Conservation (phyloP, 2,329 filamentous ascomycete species). For the Metarhizium guizhouense region DNA sequence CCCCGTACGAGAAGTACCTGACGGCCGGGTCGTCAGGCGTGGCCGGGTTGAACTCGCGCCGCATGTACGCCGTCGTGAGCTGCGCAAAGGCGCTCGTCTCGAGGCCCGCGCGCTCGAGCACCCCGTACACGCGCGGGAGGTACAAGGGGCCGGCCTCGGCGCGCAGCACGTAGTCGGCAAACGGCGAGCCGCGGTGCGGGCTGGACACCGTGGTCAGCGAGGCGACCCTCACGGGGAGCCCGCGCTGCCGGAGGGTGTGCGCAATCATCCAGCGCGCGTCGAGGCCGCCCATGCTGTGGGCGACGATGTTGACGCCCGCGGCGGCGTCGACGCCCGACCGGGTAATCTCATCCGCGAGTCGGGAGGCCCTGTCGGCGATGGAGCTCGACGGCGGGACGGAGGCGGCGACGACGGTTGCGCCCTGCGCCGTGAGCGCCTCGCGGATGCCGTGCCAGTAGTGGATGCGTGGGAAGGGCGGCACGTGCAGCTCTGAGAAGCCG, state of each 20-base stretch:
- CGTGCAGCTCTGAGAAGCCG: slow-evolving; percentile 50
- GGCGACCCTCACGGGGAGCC: slow-evolving; percentile 29
- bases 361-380: slow-evolving; percentile 51
- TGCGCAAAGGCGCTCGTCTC: slow-evolving; percentile 53
- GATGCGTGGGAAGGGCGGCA: slow-evolving; percentile 44
- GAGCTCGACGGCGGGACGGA: slow-evolving; percentile 51
- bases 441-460: slow-evolving; percentile 59
- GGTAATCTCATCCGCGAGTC: slow-evolving; percentile 44
- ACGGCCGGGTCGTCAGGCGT: slow-evolving; percentile 44
- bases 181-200: slow-evolving; percentile 45
- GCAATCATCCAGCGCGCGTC: slow-evolving; percentile 59
- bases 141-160: slow-evolving; percentile 29
- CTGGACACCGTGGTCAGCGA: slow-evolving; percentile 47
- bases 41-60: slow-evolving; percentile 46
- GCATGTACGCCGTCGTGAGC: slow-evolving; percentile 51
- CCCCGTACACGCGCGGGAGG: slow-evolving; percentile 45
- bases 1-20: slow-evolving; percentile 55
- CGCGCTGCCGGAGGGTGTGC: slow-evolving; percentile 32
- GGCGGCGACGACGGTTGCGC: slow-evolving; percentile 48
- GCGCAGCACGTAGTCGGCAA: slow-evolving; percentile 43
- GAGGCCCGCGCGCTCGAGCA: slow-evolving; percentile 42
- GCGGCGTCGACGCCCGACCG: slow-evolving; percentile 16
- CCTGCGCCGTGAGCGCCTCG: slow-evolving; percentile 44
- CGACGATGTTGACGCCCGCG: slow-evolving; percentile 61
- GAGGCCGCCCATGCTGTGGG: slow-evolving; percentile 60